A percentile compares a stretch with the other conserved stretches of the same genome.
These are phyloP conservation scores for Coemansia sp. DNA, from an alignment of 192 early-diverging fungal species.

Conservation along the genomic window DNA sequence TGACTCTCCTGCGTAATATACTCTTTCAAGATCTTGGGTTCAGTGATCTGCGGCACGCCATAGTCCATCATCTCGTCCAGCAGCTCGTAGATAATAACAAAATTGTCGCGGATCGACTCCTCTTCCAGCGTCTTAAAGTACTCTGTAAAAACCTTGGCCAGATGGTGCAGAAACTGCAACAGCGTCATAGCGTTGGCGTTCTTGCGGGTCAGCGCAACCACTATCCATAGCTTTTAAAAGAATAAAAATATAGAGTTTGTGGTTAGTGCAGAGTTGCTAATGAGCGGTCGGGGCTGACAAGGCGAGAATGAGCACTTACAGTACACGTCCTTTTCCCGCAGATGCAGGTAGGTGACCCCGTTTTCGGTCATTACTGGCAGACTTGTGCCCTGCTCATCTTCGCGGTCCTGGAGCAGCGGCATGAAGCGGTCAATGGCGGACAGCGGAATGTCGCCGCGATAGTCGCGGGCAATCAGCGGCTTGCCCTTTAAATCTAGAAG, in stretches of 20 bases:
- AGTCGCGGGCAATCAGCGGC: slow-evolving; percentile 96
- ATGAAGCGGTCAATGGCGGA: slow-evolving; percentile 95
- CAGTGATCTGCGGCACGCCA: slow-evolving; percentile 85
- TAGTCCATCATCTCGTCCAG: slow-evolving; percentile 95
- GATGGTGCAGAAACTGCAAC: slow-evolving; percentile 92
- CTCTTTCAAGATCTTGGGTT: slow-evolving; percentile 84
- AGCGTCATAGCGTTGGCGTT: slow-evolving; percentile 97
- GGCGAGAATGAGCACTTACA: slow-evolving; percentile 57
- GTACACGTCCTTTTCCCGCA: slow-evolving; percentile 94
- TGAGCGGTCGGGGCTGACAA: not conserved
- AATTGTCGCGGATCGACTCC: slow-evolving; percentile 87
- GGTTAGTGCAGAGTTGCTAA: not conserved
- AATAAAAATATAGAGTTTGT: not conserved
- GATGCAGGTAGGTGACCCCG: slow-evolving; percentile 92
- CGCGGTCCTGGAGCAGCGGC: slow-evolving; percentile 89
- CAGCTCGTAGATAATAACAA: slow-evolving; percentile 88
- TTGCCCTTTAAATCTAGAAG: slow-evolving; percentile 98
- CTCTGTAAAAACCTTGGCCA: slow-evolving; percentile 89
- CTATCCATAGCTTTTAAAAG: slow-evolving; percentile 11
- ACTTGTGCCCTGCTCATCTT: slow-evolving; percentile 89
- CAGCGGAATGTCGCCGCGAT: slow-evolving; percentile 97
- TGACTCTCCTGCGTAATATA: slow-evolving; percentile 98
- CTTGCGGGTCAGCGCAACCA: slow-evolving; percentile 93
- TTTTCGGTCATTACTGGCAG: slow-evolving; percentile 92
- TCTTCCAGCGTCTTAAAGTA: slow-evolving; percentile 90